Conservation (phyloP, 2,329 filamentous ascomycete species). For the Hymenoscyphus occultus region DNA sequence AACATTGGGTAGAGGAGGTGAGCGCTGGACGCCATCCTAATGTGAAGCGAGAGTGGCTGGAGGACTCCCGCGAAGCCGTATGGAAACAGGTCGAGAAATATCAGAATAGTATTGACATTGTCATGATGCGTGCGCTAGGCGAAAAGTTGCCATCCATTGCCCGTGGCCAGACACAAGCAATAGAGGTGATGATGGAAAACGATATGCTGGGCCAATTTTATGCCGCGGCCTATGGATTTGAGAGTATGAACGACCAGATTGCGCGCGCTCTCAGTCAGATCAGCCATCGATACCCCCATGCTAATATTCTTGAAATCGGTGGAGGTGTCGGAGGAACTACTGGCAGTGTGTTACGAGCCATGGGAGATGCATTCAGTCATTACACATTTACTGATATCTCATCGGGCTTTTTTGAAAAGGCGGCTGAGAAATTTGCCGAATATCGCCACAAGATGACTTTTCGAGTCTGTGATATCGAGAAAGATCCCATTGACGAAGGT, state of each 20-base stretch:
- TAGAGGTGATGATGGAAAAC: constrained; percentile 13
- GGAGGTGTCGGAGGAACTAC: constrained; percentile 11
- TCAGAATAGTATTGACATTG: constrained; percentile 1
- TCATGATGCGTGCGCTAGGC: constrained; percentile 7
- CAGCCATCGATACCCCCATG: constrained; percentile 11
- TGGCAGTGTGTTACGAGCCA: constrained; percentile 33
- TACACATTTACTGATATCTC: constrained; percentile 49
- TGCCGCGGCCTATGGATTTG: constrained; percentile 61
- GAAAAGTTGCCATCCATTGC: constrained; percentile 10
- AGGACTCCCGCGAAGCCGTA: neutral
- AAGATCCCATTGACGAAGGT: constrained; percentile 34
- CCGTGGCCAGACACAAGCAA: constrained; percentile 7
- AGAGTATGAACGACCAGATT: constrained; percentile 84
- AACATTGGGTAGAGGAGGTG: neutral
- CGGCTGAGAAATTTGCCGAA: constrained; percentile 32
- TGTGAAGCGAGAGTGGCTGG: neutral
- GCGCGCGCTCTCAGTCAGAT: constrained; percentile 64
- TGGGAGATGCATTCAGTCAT: constrained; percentile 35
- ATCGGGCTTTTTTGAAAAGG: constrained; percentile 41
- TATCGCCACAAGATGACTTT: constrained; percentile 32
- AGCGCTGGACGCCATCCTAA: neutral
- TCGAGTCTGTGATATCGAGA: constrained; percentile 37
- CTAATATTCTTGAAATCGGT: constrained; percentile 44
- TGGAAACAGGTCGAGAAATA: neutral
- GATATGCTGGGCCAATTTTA: constrained; percentile 15